Conservation (phyloP, 345 rosid species). For the Camelina hispida region DNA sequence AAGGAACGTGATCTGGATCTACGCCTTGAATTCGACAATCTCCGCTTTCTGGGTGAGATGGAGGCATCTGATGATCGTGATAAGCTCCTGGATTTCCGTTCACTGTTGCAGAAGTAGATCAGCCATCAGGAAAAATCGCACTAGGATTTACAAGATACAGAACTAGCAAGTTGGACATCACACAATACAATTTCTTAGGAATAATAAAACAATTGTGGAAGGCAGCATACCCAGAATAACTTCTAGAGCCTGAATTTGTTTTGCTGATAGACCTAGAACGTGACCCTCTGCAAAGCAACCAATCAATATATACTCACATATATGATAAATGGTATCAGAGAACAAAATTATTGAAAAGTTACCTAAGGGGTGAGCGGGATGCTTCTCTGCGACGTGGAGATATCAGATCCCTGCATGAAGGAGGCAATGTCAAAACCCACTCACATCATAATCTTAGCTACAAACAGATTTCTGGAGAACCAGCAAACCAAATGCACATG, state of each 20-base stretch:
- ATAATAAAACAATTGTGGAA: neutral
- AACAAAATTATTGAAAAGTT: conserved; percentile 25
- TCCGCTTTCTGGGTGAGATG: conserved; percentile 62
- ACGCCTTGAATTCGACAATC: conserved; percentile 51
- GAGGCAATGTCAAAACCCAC: conserved; percentile 9
- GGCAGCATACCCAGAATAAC: conserved; percentile 61
- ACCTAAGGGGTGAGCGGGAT: conserved; percentile 49
- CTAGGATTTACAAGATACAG: conserved; percentile 12
- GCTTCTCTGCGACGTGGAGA: conserved; percentile 46
- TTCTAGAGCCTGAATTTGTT: conserved; percentile 67
- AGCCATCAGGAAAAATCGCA: conserved; percentile 30
- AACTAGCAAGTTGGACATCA: neutral
- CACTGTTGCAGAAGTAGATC: conserved; percentile 42
- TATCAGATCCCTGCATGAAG: conserved; percentile 49
- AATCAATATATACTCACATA: conserved; percentile 15
- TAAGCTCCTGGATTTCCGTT: conserved; percentile 66
- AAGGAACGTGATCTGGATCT: conserved; percentile 62
- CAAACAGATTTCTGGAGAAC: neutral
- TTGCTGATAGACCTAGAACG: conserved; percentile 60
- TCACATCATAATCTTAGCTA: neutral
- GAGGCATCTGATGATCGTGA: conserved; percentile 69
- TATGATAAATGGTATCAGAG: neutral
- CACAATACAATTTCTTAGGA: conserved; percentile 9
- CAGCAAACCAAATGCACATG: neutral
- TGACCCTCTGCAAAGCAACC: conserved; percentile 53